A percentile compares a stretch with the other conserved stretches of the same genome.
Evolutionary conservation across 257 asterid species (phyloP).

Genomic region (Solanum gandarillasii): DNA sequence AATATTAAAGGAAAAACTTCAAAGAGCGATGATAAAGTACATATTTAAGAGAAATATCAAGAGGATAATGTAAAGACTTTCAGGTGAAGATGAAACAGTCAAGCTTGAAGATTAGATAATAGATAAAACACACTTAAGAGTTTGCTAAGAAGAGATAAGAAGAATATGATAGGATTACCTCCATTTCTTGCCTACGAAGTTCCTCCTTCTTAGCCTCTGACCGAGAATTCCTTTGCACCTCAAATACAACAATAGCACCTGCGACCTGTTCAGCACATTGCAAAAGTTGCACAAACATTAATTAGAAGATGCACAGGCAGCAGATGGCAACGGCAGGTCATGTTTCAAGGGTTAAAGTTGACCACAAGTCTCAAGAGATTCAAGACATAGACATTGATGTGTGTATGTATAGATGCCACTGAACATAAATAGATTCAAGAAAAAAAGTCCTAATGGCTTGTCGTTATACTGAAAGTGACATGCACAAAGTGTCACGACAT

Average conservation of each 20-base stretch:
- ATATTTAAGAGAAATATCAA: background rate
- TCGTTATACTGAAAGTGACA: background rate
- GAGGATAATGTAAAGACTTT: background rate
- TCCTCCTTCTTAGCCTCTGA: slow-evolving; percentile 96
- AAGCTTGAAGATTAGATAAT: background rate
- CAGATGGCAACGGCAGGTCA: background rate
- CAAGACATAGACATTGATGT: background rate
- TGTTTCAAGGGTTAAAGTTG: background rate
- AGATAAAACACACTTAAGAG: background rate
- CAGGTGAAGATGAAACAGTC: background rate
- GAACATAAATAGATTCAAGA: background rate
- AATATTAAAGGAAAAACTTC: background rate
- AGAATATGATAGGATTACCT: slow-evolving; percentile 27
- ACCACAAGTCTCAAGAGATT: background rate
- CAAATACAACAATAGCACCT: slow-evolving; percentile 70
- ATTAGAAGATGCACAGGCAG: background rate
- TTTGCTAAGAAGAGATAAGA: background rate
- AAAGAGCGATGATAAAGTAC: background rate
- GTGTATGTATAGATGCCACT: background rate
- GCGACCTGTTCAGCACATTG: slow-evolving; percentile 49
- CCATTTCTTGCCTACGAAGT: slow-evolving; percentile 60
- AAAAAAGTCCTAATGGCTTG: background rate
- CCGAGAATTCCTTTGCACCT: slow-evolving; percentile 83
- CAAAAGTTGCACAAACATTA: background rate
- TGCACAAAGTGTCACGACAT: background rate